A percentile compares a stretch with the other conserved stretches of the same genome.
Evolutionary conservation across 164 flowering plant genomes (phyloP).

Genomic region (Sedum album): DNA sequence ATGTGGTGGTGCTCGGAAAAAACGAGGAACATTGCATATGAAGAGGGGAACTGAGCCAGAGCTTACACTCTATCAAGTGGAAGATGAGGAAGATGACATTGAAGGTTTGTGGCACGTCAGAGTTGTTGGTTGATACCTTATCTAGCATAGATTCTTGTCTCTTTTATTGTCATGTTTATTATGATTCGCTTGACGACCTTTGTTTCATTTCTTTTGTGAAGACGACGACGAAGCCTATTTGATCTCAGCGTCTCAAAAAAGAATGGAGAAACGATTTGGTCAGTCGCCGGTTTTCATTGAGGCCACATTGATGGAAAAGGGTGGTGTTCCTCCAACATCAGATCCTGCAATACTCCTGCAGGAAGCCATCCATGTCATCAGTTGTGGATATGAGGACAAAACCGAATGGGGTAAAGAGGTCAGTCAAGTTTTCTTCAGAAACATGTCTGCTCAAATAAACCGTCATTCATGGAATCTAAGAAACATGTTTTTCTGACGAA

Average conservation of each 20-base stretch:
- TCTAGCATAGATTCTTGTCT: background rate
- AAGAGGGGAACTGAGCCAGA: conserved; percentile 70
- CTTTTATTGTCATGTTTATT: no score
- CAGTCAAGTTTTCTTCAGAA: conserved; percentile 8
- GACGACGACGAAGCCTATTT: conserved; percentile 84
- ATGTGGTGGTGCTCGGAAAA: conserved; percentile 88
- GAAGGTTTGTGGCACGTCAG: conserved; percentile 41
- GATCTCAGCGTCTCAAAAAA: conserved; percentile 86
- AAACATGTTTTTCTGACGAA: background rate
- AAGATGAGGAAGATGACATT: conserved; percentile 86
- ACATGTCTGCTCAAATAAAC: background rate
- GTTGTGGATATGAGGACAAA: conserved; percentile 97
- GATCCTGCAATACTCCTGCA: conserved; percentile 72
- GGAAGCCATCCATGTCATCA: conserved; percentile 97
- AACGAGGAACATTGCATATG: conserved; percentile 47
- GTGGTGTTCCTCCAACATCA: conserved; percentile 90
- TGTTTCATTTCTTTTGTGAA: conserved; percentile 23
- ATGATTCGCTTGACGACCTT: background rate
- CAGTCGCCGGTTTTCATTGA: conserved; percentile 93
- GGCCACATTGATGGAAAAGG: conserved; percentile 87
- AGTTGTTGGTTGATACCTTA: no score
- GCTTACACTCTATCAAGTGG: conserved; percentile 80
- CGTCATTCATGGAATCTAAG: background rate
- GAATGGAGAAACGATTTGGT: conserved; percentile 91
- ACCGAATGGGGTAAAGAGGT: conserved; percentile 99